Evolutionary conservation across 1,139 yeast genomes (phyloP).

Genomic region (Candida glucosophila): DNA sequence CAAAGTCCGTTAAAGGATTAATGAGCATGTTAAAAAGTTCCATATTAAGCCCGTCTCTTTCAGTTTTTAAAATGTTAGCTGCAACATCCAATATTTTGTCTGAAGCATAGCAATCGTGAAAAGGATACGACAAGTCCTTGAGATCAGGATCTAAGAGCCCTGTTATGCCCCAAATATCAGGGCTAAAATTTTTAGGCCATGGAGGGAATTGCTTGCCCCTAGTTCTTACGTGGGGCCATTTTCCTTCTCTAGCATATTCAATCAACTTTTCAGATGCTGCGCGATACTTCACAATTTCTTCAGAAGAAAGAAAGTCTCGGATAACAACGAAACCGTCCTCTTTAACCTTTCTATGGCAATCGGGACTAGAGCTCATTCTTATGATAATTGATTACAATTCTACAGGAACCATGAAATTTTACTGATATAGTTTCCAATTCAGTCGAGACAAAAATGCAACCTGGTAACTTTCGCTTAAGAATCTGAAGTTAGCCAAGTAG

Average conservation of each 20-base stretch:
- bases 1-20: conserved; percentile 49
- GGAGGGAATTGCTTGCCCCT: conserved; percentile 53
- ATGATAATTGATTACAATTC: too few species aligned
- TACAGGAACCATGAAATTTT: too few species aligned
- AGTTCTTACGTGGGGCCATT: conserved; percentile 46
- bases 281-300: conserved; percentile 31
- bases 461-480: too few species aligned
- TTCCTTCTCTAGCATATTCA: conserved; percentile 38
- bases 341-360: conserved; percentile 27
- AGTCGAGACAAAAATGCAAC: too few species aligned
- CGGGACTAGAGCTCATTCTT: too few species aligned
- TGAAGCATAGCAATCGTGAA: conserved; percentile 38
- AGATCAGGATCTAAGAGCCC: conserved; percentile 45
- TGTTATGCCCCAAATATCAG: conserved; percentile 51
- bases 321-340: conserved; percentile 39
- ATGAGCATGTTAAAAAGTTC: conserved; percentile 50
- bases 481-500: too few species aligned
- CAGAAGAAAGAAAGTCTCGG: conserved; percentile 30
- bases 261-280: conserved; percentile 36
- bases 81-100: conserved; percentile 35
- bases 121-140: conserved; percentile 27
- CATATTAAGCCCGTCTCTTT: conserved; percentile 32
- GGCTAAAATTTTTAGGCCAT: conserved; percentile 47
- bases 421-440: conserved; percentile 3
- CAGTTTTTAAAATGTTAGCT: conserved; percentile 37